These are phyloP conservation scores for Volvariella volvacea DNA, from an alignment of 1,284 basidiomycete genomes.

Conservation along the genomic window DNA sequence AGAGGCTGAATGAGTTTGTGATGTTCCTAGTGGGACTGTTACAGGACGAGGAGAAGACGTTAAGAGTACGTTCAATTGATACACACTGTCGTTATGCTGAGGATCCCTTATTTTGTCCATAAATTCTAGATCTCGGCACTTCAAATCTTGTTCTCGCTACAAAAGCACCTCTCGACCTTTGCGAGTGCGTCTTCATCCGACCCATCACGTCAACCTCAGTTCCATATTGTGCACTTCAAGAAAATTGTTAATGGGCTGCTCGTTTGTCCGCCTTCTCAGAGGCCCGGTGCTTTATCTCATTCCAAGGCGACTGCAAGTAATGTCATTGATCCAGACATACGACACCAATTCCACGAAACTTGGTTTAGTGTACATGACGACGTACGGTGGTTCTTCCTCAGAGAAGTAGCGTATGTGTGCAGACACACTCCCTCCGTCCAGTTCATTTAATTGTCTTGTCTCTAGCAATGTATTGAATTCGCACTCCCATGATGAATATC, in stretches of 20 bases:
- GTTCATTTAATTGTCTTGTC: slow-evolving; percentile 10
- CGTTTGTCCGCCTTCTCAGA: slow-evolving; percentile 49
- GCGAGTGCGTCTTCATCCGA: slow-evolving; percentile 19
- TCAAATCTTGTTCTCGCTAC: slow-evolving; percentile 75
- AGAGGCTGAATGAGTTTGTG: slow-evolving; percentile 60
- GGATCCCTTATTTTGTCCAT: slow-evolving; percentile 5
- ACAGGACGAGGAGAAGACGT: slow-evolving; percentile 61
- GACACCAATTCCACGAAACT: slow-evolving; percentile 56
- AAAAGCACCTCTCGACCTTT: slow-evolving; percentile 67
- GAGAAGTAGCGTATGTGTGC: slow-evolving; percentile 66
- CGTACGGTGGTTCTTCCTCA: slow-evolving; percentile 89
- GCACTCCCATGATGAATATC: slow-evolving; percentile 21
- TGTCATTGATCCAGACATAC: slow-evolving; percentile 50
- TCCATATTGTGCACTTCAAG: slow-evolving; percentile 65
- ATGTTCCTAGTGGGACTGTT: slow-evolving; percentile 64
- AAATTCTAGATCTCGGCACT: slow-evolving; percentile 61
- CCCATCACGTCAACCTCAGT: slow-evolving; percentile 40
- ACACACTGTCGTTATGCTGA: slow-evolving; percentile 6
- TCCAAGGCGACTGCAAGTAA: slow-evolving; percentile 8
- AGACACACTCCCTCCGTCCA: slow-evolving; percentile 5
- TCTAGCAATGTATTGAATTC: slow-evolving; percentile 28
- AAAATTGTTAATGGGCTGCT: slow-evolving; percentile 58
- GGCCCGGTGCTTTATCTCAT: slow-evolving; percentile 20
- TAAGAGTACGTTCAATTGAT: slow-evolving; percentile 24
- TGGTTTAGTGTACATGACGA: slow-evolving; percentile 85